Evolutionary conservation across 805 yeast species (phyloP).

Genomic region (Scheffersomyces ergatensis): DNA sequence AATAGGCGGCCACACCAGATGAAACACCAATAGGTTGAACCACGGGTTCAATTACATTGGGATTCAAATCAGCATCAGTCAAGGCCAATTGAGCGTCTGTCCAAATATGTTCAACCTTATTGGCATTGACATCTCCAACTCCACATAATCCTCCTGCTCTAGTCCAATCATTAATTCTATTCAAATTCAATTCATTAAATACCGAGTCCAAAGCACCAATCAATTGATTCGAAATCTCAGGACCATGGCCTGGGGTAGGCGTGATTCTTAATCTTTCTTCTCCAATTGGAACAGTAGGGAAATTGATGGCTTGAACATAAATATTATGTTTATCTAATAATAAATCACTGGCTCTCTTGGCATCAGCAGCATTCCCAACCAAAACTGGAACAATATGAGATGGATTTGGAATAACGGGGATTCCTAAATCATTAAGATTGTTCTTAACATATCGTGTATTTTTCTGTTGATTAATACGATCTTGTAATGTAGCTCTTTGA

Average conservation of each 20-base stretch:
- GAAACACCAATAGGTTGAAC: slow-evolving; percentile 66
- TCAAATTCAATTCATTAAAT: slow-evolving; percentile 70
- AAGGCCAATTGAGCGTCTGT: slow-evolving; percentile 73
- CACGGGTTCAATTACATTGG: slow-evolving; percentile 63
- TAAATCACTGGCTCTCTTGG: slow-evolving; percentile 87
- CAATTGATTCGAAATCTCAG: slow-evolving; percentile 71
- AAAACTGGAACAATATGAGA: slow-evolving; percentile 95
- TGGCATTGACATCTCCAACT: slow-evolving; percentile 61
- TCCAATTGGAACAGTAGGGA: slow-evolving; percentile 96
- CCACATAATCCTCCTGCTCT: slow-evolving; percentile 86
- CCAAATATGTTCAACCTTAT: slow-evolving; percentile 71
- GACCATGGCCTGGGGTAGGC: slow-evolving; percentile 96
- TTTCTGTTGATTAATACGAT: slow-evolving; percentile 80
- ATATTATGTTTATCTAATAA: slow-evolving; percentile 80
- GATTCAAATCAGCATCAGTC: slow-evolving; percentile 60
- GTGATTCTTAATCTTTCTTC: slow-evolving; percentile 95
- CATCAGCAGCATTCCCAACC: slow-evolving; percentile 91
- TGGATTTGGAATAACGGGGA: slow-evolving; percentile 97
- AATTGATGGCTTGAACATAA: slow-evolving; percentile 97
- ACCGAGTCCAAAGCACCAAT: slow-evolving; percentile 78
- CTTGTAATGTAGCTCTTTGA: slow-evolving; percentile 73
- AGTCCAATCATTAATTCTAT: slow-evolving; percentile 77
- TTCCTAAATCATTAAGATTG: slow-evolving; percentile 64
- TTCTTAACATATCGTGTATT: slow-evolving; percentile 84
- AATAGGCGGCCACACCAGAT: slow-evolving; percentile 51